Conservation (phyloP, 441 rosid genomes). For the Manihot esculenta region DNA sequence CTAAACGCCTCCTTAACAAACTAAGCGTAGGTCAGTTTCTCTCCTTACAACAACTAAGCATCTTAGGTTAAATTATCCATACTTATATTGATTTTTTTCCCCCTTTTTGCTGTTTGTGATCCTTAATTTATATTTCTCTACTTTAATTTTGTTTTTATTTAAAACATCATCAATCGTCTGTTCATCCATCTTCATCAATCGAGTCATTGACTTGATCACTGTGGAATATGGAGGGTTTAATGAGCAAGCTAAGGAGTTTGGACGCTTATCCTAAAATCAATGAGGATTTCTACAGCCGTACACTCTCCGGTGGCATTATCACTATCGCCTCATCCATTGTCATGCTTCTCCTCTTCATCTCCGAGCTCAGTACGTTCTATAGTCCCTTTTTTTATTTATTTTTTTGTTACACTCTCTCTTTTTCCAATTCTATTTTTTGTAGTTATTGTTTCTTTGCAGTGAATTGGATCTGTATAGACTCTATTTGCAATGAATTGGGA, state of each 20-base stretch:
- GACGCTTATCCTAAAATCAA: constrained; percentile 95
- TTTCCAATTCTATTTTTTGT: not conserved
- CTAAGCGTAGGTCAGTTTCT: too few species aligned
- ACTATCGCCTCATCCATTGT: constrained; percentile 78
- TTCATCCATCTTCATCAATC: too few species aligned
- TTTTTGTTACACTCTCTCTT: not conserved
- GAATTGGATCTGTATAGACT: constrained; percentile 12
- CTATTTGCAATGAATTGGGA: not conserved
- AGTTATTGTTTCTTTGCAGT: not conserved
- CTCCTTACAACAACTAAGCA: too few species aligned
- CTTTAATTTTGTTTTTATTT: too few species aligned
- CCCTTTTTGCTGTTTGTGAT: too few species aligned
- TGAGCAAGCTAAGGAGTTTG: constrained; percentile 68
- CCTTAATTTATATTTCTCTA: too few species aligned
- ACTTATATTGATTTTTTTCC: too few species aligned
- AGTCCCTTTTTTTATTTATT: too few species aligned
- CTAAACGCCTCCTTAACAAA: too few species aligned
- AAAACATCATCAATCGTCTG: too few species aligned
- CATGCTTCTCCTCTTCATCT: constrained; percentile 93
- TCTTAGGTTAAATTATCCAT: too few species aligned
- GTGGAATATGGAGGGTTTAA: constrained; percentile 53
- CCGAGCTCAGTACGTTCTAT: constrained; percentile 71
- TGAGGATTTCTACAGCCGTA: constrained; percentile 92
- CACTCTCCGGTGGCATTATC: constrained; percentile 89
- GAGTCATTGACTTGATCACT: too few species aligned